Conservation (phyloP, 2,329 filamentous ascomycete genomes). For the Colletotrichum somersetense region DNA sequence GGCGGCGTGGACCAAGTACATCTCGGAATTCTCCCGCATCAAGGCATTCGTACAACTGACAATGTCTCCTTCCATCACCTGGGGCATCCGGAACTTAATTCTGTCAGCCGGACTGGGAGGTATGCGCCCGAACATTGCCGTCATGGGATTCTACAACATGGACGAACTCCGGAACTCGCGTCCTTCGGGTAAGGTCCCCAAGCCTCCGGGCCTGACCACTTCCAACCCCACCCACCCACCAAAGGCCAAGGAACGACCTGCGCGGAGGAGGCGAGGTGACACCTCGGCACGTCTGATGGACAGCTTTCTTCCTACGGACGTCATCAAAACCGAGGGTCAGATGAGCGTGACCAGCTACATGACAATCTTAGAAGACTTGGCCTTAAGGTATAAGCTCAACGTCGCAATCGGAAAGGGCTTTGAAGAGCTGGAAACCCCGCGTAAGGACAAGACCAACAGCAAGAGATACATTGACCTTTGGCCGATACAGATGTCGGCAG, state of each 20-base stretch:
- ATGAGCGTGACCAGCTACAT: slow-evolving; percentile 81
- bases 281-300: slow-evolving; percentile 68
- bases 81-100: slow-evolving; percentile 87
- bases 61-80: slow-evolving; percentile 85
- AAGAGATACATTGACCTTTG: slow-evolving; percentile 90
- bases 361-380: slow-evolving; percentile 84
- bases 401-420: slow-evolving; percentile 89
- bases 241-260: slow-evolving; percentile 49
- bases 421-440: slow-evolving; percentile 79
- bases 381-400: slow-evolving; percentile 83
- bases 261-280: slow-evolving; percentile 61
- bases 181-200: slow-evolving; percentile 69
- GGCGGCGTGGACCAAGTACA: slow-evolving; percentile 86
- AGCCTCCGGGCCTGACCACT: slow-evolving; percentile 55
- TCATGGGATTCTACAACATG: slow-evolving; percentile 84
- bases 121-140: slow-evolving; percentile 89
- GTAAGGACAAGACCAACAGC: slow-evolving; percentile 65
- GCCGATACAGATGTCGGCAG: slow-evolving; percentile 94
- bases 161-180: slow-evolving; percentile 76
- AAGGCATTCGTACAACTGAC: slow-evolving; percentile 92
- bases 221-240: slow-evolving; percentile 49
- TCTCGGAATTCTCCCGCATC: slow-evolving; percentile 83
- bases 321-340: slow-evolving; percentile 75
- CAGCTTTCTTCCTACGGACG: slow-evolving; percentile 75
- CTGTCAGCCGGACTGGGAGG: slow-evolving; percentile 85